These are phyloP conservation scores for Fusarium algeriense DNA, from an alignment of 2,329 filamentous ascomycete genomes.

Conservation along the genomic window DNA sequence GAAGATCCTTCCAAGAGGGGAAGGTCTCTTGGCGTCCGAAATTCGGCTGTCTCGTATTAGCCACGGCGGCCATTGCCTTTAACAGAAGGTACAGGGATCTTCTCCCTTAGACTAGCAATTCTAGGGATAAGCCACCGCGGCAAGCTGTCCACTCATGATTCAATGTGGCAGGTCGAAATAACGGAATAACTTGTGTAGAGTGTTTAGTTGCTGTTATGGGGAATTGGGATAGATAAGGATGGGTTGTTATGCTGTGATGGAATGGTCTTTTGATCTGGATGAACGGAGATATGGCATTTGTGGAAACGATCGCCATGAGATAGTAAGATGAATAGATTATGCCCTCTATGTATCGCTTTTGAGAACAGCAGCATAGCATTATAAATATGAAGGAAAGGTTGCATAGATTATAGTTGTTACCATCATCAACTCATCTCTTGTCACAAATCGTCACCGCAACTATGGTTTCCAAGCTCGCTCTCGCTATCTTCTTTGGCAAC, in stretches of 20 bases:
- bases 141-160: not conserved
- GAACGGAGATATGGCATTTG: conserved; percentile 12
- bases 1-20: not conserved
- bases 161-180: conserved; percentile 18
- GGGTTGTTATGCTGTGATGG: not conserved
- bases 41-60: conserved; percentile 10
- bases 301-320: conserved; percentile 17
- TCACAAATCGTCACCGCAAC: not conserved
- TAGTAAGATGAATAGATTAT: not conserved
- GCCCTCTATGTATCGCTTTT: rapidly evolving
- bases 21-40: conserved; percentile 5
- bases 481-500: conserved; percentile 23
- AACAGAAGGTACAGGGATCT: conserved; percentile 17
- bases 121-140: not conserved
- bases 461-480: conserved; percentile 31
- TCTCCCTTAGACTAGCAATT: conserved; percentile 1
- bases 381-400: conserved; percentile 6
- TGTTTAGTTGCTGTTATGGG: not conserved
- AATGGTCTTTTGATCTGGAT: conserved; percentile 13
- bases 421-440: not conserved
- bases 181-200: not conserved
- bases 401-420: not conserved
- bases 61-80: conserved; percentile 6
- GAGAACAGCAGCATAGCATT: not conserved
- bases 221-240: not conserved